Base-by-base conservation (phyloP, 1,284 basidiomycete species). In the Fomitopsis betulina region DNA sequence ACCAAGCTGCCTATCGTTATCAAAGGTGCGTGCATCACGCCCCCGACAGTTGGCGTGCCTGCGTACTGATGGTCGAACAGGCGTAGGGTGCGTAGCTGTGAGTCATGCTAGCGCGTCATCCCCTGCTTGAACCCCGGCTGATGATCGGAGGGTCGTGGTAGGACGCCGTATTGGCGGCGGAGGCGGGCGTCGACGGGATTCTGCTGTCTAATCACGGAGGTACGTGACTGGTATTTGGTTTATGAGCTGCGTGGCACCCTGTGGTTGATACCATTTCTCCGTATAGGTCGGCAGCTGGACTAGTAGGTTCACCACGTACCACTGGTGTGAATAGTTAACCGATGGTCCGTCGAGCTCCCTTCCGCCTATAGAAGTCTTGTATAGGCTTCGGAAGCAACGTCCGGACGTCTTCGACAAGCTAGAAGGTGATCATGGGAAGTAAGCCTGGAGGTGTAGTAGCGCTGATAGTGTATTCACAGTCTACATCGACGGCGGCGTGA, bases 201-300 rank as follows among this genome's bases (percentile, higher is more conserved):
- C 80, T 97, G 30, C 73, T 94, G 19, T 93, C 91, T 6, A 97
- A 97, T 67, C 94, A 96, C 66, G 93, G 93, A 60, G 94, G 94
- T 85, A 69, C 63, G 83, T 32, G 19, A 19, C 32, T 23, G 33
- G 10, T 7, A 21, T 17, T 51, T 35, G 32, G n/a, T 21, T 17
- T 5, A 5, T 15, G 49, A 10, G 66, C 23, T 37, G 35, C 13
- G 35, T 15, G 8, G 13, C 35, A 15, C 15, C 17, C 27, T n/a
- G 61, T 70, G 4, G 58, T 70, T 69, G 30, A 67, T 56, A 21
- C 63, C 30, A 21, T 40, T 54, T 25, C 30, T 35, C 49, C 49
- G 30, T 33, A 30, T 59, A 89, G 86, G 87, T 51, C 85, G 94
- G 43, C 93, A 96, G 74, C 76, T 96, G 47, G 89, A 91, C 61